These are phyloP conservation scores for Noccaea caerulescens DNA, from an alignment of 345 rosid species.

Conservation along the genomic window DNA sequence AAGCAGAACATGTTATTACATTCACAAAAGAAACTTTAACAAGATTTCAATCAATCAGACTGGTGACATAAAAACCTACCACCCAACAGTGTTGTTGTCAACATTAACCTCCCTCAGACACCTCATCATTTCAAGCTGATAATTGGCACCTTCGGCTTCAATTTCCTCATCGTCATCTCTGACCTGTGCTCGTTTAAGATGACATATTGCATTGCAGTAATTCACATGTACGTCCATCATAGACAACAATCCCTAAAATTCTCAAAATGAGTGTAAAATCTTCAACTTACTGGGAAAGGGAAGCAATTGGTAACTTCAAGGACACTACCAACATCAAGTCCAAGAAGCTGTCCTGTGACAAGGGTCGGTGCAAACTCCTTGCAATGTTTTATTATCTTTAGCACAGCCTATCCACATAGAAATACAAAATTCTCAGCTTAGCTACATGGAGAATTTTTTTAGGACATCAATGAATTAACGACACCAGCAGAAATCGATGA, in stretches of 20 bases:
- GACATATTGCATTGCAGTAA: neutral
- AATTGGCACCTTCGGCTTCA: slow-evolving; percentile 98
- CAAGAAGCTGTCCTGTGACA: slow-evolving; percentile 98
- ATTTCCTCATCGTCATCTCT: slow-evolving; percentile 95
- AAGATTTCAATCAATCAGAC: neutral
- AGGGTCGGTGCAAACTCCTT: slow-evolving; percentile 93
- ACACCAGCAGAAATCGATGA: neutral
- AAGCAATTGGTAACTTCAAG: slow-evolving; percentile 99
- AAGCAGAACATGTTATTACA: slow-evolving; percentile 1
- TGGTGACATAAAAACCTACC: slow-evolving; percentile 50
- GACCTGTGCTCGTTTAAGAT: slow-evolving; percentile 47
- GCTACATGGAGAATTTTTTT: neutral
- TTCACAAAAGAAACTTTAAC: neutral
- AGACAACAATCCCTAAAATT: neutral
- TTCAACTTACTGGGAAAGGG: slow-evolving; percentile 83
- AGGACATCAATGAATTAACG: neutral
- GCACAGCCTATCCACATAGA: slow-evolving; percentile 58
- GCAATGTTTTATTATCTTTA: slow-evolving; percentile 97
- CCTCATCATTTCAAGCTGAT: slow-evolving; percentile 99
- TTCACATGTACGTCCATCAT: neutral
- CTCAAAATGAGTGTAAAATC: neutral
- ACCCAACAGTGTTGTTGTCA: slow-evolving; percentile 97
- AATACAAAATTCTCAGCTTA: slow-evolving; percentile 1
- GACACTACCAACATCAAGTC: slow-evolving; percentile 95
- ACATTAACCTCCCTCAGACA: slow-evolving; percentile 98